Evolutionary conservation across 495 filamentous ascomycete genomes (phyloP).

Genomic region (Polyplosphaeria fusca): DNA sequence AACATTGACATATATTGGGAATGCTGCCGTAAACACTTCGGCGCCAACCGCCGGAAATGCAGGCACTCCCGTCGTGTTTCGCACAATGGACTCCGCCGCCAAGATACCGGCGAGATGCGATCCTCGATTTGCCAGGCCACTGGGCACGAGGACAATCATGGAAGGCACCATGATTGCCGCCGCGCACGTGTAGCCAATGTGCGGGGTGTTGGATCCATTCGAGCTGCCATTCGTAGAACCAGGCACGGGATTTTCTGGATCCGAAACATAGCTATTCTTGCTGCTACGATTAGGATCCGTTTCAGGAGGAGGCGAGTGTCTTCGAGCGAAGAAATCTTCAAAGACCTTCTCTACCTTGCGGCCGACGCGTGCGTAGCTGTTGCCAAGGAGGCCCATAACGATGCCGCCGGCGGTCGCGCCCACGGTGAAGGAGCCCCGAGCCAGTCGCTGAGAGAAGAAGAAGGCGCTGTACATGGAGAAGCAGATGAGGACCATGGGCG

Average conservation of each 20-base stretch:
- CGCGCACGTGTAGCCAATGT: neutral
- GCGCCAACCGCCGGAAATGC: slow-evolving; percentile 9
- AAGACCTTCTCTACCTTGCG: neutral
- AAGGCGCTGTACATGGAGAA: slow-evolving; percentile 7
- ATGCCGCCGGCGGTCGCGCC: neutral
- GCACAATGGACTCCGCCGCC: neutral
- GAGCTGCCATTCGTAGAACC: too few species aligned
- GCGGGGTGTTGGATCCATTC: neutral
- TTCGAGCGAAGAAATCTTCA: neutral
- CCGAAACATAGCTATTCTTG: too few species aligned
- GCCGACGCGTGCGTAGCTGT: neutral
- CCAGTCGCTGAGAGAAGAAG: slow-evolving; percentile 10
- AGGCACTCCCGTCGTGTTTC: neutral
- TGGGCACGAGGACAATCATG: neutral
- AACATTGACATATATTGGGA: neutral
- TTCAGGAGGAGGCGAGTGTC: neutral
- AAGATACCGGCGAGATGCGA: neutral
- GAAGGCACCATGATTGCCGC: neutral
- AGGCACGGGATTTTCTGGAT: too few species aligned
- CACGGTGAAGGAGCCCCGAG: neutral
- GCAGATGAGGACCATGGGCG: too few species aligned
- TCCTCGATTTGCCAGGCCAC: neutral
- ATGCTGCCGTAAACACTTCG: neutral
- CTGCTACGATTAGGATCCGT: too few species aligned
- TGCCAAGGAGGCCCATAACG: neutral